A percentile compares a stretch with the other conserved stretches of the same genome.
phyloP scores from a whole-genome alignment of 148 eudicot species.

The Diospyros lotus region DNA sequence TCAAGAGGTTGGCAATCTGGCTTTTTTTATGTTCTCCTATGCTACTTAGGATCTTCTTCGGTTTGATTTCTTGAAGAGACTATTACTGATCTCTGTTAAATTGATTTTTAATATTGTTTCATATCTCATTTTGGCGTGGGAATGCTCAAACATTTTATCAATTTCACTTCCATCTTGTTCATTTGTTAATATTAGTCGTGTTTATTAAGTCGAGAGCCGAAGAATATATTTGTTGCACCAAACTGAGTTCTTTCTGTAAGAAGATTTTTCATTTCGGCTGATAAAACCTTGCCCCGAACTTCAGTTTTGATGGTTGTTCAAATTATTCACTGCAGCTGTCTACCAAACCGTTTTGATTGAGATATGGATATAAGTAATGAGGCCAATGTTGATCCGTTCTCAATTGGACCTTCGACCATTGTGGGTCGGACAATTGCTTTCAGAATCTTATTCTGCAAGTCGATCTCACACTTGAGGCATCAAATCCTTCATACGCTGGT shows the following conservation, averaged over 20 bases:
- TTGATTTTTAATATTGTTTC: neutral
- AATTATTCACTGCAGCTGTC: neutral
- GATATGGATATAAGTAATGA: constrained; percentile 85
- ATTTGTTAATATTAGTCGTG: neutral
- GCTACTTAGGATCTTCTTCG: neutral
- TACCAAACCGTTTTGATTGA: neutral
- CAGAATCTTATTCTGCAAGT: constrained; percentile 74
- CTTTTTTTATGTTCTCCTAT: neutral
- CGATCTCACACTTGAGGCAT: constrained; percentile 61
- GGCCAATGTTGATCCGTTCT: constrained; percentile 66
- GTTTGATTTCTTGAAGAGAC: neutral
- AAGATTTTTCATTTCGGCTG: neutral
- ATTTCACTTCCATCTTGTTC: neutral
- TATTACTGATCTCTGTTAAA: neutral
- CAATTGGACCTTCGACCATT: constrained; percentile 71
- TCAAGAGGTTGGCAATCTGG: constrained; percentile 5
- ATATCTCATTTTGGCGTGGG: neutral
- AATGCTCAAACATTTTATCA: neutral
- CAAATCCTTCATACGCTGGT: constrained; percentile 33
- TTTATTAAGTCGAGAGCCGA: neutral
- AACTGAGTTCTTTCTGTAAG: neutral
- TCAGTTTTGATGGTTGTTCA: neutral
- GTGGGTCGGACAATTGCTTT: constrained; percentile 85
- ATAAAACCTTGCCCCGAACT: neutral
- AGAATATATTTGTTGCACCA: neutral